These are phyloP conservation scores for Inosperma sp. DNA, from an alignment of 768 basidiomycete genomes.

Conservation along the genomic window DNA sequence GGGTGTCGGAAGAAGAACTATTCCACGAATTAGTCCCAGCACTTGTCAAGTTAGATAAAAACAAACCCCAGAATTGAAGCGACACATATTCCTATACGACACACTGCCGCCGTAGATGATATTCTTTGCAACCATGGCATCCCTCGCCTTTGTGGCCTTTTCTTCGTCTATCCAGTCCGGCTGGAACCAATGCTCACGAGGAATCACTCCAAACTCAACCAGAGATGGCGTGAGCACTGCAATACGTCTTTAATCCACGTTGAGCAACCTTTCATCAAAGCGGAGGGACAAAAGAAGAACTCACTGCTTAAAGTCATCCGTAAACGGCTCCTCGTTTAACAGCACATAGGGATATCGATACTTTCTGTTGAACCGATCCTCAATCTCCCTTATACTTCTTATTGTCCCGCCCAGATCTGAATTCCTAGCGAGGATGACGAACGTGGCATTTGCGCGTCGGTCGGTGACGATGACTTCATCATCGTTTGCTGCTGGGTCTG, in stretches of 20 bases:
- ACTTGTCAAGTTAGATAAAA: not conserved
- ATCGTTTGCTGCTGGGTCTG: conserved; percentile 14
- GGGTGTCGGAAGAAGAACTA: conserved; percentile 72
- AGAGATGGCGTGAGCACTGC: conserved; percentile 25
- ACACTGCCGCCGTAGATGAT: conserved; percentile 43
- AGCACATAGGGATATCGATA: conserved; percentile 82
- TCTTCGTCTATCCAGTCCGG: conserved; percentile 72
- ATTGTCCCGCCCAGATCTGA: conserved; percentile 58
- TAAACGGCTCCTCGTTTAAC: conserved; percentile 78
- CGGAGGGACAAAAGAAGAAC: conserved; percentile 17
- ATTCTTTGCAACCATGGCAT: conserved; percentile 52
- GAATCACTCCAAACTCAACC: conserved; percentile 56
- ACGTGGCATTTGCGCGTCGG: conserved; percentile 38
- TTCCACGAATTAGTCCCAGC: not conserved
- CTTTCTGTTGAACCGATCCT: conserved; percentile 77
- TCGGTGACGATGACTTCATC: conserved; percentile 13
- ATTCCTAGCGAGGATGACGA: conserved; percentile 60
- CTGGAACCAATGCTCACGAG: conserved; percentile 65
- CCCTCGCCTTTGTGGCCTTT: conserved; percentile 51
- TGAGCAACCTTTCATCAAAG: not conserved
- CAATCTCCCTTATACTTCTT: conserved; percentile 66
- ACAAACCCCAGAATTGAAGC: conserved; percentile 61
- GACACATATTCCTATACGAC: conserved; percentile 57
- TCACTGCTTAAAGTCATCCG: conserved; percentile 67
- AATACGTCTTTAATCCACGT: conserved; percentile 23